phyloP scores from a whole-genome alignment of 163 green algal species.

The Chlamydomonas reinhardtii region DNA sequence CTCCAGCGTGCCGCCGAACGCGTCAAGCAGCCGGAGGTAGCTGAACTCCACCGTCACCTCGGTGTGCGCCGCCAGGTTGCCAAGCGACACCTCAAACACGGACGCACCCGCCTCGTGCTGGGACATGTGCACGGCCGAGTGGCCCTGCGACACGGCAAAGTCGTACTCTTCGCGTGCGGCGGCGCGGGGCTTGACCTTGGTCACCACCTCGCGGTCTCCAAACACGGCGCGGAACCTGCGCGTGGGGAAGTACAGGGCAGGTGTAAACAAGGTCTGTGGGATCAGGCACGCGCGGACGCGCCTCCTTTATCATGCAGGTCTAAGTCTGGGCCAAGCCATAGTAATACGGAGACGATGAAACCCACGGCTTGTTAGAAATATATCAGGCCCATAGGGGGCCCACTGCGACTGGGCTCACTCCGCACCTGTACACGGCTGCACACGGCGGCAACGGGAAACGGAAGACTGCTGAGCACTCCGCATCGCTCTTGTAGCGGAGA shows the following conservation, averaged over 20 bases:
- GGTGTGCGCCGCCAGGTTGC: slow-evolving; percentile 53
- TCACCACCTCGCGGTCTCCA: slow-evolving; percentile 40
- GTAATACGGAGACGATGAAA: too few species aligned
- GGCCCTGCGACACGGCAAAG: slow-evolving; percentile 45
- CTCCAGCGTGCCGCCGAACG: slow-evolving; percentile 45
- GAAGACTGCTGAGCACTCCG: slow-evolving; percentile 42
- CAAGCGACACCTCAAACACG: slow-evolving; percentile 37
- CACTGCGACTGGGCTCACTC: too few species aligned
- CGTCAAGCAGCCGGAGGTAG: slow-evolving; percentile 56
- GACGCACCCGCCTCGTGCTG: slow-evolving; percentile 32
- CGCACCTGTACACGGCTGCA: slow-evolving; percentile 42
- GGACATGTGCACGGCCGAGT: slow-evolving; percentile 45
- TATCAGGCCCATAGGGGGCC: too few species aligned
- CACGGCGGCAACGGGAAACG: slow-evolving; percentile 45
- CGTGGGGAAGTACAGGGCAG: not conserved
- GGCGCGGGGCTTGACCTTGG: slow-evolving; percentile 47
- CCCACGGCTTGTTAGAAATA: too few species aligned
- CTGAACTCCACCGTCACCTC: slow-evolving; percentile 36
- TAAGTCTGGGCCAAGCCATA: too few species aligned
- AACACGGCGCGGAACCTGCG: slow-evolving; percentile 40
- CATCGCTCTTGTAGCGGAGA: slow-evolving; percentile 23
- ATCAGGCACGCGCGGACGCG: too few species aligned
- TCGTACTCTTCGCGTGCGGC: slow-evolving; percentile 47
- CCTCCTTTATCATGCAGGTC: too few species aligned
- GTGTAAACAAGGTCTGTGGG: not conserved